Conservation (phyloP, 2,329 filamentous ascomycete species). For the Arthrinium puccinioides region DNA sequence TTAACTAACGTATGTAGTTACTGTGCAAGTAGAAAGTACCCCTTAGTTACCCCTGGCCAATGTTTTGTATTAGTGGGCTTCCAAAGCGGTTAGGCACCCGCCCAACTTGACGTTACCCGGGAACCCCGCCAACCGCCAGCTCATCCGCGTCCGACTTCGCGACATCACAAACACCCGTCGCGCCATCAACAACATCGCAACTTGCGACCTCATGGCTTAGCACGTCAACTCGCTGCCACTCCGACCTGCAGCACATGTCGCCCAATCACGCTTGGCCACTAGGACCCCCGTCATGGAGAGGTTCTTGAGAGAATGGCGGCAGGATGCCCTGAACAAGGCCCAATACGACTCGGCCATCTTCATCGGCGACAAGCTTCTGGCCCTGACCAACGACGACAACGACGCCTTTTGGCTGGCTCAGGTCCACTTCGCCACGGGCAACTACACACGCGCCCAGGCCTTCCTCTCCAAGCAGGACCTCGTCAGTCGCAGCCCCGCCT, state of each 20-base stretch:
- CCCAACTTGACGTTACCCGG: no score
- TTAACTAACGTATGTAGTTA: no score
- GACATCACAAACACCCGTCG: background rate
- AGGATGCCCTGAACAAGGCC: slow-evolving; percentile 90
- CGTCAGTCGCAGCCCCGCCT: slow-evolving; percentile 72
- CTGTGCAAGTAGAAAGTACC: no score
- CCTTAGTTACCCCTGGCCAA: no score
- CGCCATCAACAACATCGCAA: background rate
- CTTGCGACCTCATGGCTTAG: no score
- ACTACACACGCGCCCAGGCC: slow-evolving; percentile 85
- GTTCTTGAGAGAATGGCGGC: slow-evolving; percentile 88
- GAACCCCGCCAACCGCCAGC: background rate
- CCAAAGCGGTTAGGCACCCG: no score
- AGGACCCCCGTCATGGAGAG: slow-evolving; percentile 62
- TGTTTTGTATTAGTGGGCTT: no score
- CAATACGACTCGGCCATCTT: slow-evolving; percentile 97
- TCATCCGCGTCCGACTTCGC: no score
- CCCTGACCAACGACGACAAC: slow-evolving; percentile 84
- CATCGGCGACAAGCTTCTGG: slow-evolving; percentile 92
- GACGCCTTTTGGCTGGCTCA: slow-evolving; percentile 98
- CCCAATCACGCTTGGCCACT: background rate
- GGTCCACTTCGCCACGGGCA: slow-evolving; percentile 90
- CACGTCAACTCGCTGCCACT: no score
- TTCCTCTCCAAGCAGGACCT: slow-evolving; percentile 82
- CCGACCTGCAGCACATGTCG: slow-evolving; percentile 2